phyloP scores from a whole-genome alignment of 805 yeast genomes.

The Yamadazyma nakazawae region DNA sequence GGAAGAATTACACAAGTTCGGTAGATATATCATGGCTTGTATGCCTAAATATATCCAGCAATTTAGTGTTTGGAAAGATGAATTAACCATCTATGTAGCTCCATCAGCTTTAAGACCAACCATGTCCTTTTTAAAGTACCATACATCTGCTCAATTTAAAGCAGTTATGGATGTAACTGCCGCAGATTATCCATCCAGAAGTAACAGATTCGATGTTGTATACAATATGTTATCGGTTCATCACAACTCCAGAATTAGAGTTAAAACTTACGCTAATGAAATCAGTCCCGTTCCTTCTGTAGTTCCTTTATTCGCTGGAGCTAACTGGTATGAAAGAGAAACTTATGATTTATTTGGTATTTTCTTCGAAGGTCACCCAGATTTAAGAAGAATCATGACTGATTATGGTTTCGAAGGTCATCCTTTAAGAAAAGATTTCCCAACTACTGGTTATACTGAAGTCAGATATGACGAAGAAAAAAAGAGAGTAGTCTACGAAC shows the following conservation, averaged over 20 bases:
- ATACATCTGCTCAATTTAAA: slow-evolving; percentile 78
- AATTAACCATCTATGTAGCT: slow-evolving; percentile 69
- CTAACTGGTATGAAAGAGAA: slow-evolving; percentile 90
- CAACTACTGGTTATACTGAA: slow-evolving; percentile 88
- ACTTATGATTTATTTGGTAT: slow-evolving; percentile 85
- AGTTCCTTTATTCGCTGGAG: slow-evolving; percentile 70
- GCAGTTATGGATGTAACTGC: slow-evolving; percentile 79
- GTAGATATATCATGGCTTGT: slow-evolving; percentile 71
- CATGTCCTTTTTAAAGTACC: slow-evolving; percentile 66
- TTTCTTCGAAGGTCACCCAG: slow-evolving; percentile 87
- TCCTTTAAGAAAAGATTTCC: slow-evolving; percentile 89
- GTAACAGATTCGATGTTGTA: slow-evolving; percentile 82
- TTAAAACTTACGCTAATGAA: slow-evolving; percentile 85
- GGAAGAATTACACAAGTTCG: slow-evolving; percentile 78
- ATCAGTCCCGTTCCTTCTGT: slow-evolving; percentile 77
- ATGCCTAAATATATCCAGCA: slow-evolving; percentile 81
- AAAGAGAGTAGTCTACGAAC: slow-evolving; percentile 85
- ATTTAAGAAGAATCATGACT: slow-evolving; percentile 83
- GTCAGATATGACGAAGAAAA: slow-evolving; percentile 88
- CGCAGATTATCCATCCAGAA: slow-evolving; percentile 80
- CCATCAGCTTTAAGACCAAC: slow-evolving; percentile 76
- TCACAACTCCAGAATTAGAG: slow-evolving; percentile 82
- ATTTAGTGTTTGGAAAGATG: slow-evolving; percentile 89
- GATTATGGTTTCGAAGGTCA: slow-evolving; percentile 93
- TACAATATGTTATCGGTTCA: slow-evolving; percentile 78